Evolutionary conservation across 495 filamentous ascomycete species (phyloP), one percentile per base, ranked within the genome.

Genomic region (Trichoderma reesei): DNA sequence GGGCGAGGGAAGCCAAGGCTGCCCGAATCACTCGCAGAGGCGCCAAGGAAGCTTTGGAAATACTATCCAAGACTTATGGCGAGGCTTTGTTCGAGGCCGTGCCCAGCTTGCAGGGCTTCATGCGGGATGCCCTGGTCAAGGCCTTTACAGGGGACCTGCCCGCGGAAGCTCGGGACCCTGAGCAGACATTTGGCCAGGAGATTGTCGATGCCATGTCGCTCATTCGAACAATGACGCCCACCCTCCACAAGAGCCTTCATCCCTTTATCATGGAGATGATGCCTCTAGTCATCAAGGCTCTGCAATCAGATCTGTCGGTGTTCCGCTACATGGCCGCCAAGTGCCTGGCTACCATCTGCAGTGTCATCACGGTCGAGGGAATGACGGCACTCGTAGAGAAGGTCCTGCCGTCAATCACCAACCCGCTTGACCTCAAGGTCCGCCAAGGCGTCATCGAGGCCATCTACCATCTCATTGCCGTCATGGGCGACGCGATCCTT

Each of bases 281-380:
- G 72, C 93, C 94, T n/a, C 79, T 91, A 56, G 83, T 98, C 61
- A 87, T 88, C 71, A 92, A 88, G 72, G 92, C 89, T 3, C 80
- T 98, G 14, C 90, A 90, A 67, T 96, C 90, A 10, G 82, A 87
- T 66, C 80, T 96, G 9, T 93, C 93, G 11, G 88, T 98, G 0
- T 90, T 98, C 73, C 85, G 94, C 54, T 98, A 98, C 73, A 91
- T 92, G 70, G 94, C 94, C 39, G 95, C 94, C 10, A 98, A 98
- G 73, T 98, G 95, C 72, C 86, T 98, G 72, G 94, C 95, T 9
- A 98, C 93, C 9, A 88, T 97, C 33, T 98, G 95, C 82, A 97
- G 92, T 70, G 90, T 97, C 64, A 92, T 98, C 64, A 90, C 89
- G 3, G 87, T 97, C 18, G 86, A 96, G 61, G 94, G 90, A 37